Percentiles rank a stretch among this genome's conserved stretches.
phyloP scores from a whole-genome alignment of 257 asterid species.

The Petunia secreta region DNA sequence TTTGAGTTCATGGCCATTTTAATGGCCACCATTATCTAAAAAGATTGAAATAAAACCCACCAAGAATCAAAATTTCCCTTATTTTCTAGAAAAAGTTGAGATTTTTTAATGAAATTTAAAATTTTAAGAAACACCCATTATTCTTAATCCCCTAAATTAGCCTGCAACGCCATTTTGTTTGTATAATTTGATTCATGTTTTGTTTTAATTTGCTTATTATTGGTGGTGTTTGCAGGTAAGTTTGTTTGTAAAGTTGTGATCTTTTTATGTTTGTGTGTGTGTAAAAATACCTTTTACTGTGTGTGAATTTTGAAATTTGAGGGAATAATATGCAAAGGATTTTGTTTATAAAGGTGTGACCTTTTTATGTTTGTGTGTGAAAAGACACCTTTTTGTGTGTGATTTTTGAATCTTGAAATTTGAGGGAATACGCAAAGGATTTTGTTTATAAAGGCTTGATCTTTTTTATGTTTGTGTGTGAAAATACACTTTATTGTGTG shows the following conservation, averaged over 20 bases:
- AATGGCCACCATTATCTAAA: conserved; percentile 36
- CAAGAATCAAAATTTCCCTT: background rate
- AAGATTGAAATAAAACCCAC: background rate
- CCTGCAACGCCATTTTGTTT: conserved; percentile 49
- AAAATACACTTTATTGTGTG: conserved; percentile 2
- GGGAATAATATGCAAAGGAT: background rate
- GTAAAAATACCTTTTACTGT: background rate
- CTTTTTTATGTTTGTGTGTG: background rate
- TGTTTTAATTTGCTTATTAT: conserved; percentile 29
- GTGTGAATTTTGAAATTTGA: background rate
- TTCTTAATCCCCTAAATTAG: conserved; percentile 2
- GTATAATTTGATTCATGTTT: background rate
- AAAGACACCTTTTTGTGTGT: conserved; percentile 8
- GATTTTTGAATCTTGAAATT: background rate
- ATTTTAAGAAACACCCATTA: background rate
- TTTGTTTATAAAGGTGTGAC: background rate
- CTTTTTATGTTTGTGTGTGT: background rate
- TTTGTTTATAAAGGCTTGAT: background rate
- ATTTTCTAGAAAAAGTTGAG: background rate
- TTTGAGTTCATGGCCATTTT: conserved; percentile 37
- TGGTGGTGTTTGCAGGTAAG: conserved; percentile 77
- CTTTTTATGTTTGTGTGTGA: background rate
- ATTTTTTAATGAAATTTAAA: background rate
- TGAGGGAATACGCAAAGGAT: background rate
- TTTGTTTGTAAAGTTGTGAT: background rate